Percentiles rank a stretch among this genome's conserved stretches.
Evolutionary conservation across 352 stramenopile species (phyloP).

Genomic region (Phytopythium vexans): DNA sequence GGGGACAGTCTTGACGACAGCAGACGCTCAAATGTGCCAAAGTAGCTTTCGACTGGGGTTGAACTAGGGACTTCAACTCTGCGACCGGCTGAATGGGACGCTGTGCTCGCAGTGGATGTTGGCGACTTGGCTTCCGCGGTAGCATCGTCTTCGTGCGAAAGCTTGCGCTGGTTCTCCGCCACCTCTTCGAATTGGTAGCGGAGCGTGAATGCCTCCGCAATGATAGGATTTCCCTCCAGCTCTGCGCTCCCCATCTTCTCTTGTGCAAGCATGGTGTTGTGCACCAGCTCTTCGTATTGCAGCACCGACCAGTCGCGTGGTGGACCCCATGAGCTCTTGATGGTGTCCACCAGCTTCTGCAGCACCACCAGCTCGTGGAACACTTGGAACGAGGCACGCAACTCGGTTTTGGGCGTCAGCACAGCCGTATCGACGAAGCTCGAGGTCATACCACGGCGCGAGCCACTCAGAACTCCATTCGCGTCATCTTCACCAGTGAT

Average conservation of each 20-base stretch:
- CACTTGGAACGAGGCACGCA: constrained; percentile 64
- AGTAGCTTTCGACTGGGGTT: constrained; percentile 58
- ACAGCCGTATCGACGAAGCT: not conserved
- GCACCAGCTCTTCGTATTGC: constrained; percentile 63
- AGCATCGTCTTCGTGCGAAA: constrained; percentile 22
- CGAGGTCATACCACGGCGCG: no score
- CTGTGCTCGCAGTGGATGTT: constrained; percentile 30
- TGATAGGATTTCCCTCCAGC: constrained; percentile 29
- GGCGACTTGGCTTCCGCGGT: constrained; percentile 7
- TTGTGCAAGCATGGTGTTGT: constrained; percentile 52
- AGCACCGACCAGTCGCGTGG: constrained; percentile 42
- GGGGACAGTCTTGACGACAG: constrained; percentile 2
- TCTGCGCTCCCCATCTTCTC: constrained; percentile 34
- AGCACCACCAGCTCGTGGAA: constrained; percentile 68
- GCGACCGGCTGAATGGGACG: constrained; percentile 24
- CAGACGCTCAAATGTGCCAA: constrained; percentile 67
- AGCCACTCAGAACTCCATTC: no score
- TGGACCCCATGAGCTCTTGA: constrained; percentile 39
- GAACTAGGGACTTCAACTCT: no score
- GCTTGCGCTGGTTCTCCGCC: constrained; percentile 51
- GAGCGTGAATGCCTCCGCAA: constrained; percentile 46
- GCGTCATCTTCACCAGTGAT: not conserved
- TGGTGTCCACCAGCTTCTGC: constrained; percentile 46
- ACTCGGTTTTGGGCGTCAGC: constrained; percentile 24
- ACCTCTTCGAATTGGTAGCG: constrained; percentile 73